These are phyloP conservation scores for Pulveroboletus sp. DNA, from an alignment of 768 basidiomycete species.

Conservation along the genomic window DNA sequence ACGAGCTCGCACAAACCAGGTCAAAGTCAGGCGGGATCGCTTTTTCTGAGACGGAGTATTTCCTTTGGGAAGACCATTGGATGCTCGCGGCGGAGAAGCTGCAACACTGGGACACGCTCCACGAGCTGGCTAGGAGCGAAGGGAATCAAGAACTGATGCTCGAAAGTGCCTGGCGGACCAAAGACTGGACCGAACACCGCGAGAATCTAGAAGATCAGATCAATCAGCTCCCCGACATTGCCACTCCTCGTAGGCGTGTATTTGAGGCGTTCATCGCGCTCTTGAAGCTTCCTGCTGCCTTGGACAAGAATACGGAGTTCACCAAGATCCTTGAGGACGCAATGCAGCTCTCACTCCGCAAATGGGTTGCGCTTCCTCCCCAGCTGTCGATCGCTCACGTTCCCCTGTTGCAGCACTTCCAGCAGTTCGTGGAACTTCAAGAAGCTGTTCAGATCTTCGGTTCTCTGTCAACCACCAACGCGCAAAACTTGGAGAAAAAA, in stretches of 20 bases:
- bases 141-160: constrained; percentile 88
- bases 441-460: constrained; percentile 95
- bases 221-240: constrained; percentile 72
- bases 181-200: constrained; percentile 84
- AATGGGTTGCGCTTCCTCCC: constrained; percentile 88
- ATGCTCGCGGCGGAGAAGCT: constrained; percentile 92
- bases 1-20: constrained; percentile 87
- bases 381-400: constrained; percentile 90
- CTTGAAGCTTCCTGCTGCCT: constrained; percentile 73
- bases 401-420: constrained; percentile 94
- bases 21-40: constrained; percentile 77
- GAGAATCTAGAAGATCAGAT: constrained; percentile 81
- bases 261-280: constrained; percentile 94
- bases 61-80: constrained; percentile 99
- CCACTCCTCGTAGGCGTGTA: constrained; percentile 94
- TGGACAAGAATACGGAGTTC: constrained; percentile 87
- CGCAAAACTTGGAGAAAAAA: constrained; percentile 88
- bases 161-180: constrained; percentile 92
- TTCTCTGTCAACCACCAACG: constrained; percentile 80
- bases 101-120: constrained; percentile 94
- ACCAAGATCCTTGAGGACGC: constrained; percentile 88
- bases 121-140: constrained; percentile 86
- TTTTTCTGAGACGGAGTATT: constrained; percentile 93
- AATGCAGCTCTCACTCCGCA: constrained; percentile 92
- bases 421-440: constrained; percentile 96